Conservation (phyloP, 2,329 filamentous ascomycete genomes). For the Hypoxylon sp. region DNA sequence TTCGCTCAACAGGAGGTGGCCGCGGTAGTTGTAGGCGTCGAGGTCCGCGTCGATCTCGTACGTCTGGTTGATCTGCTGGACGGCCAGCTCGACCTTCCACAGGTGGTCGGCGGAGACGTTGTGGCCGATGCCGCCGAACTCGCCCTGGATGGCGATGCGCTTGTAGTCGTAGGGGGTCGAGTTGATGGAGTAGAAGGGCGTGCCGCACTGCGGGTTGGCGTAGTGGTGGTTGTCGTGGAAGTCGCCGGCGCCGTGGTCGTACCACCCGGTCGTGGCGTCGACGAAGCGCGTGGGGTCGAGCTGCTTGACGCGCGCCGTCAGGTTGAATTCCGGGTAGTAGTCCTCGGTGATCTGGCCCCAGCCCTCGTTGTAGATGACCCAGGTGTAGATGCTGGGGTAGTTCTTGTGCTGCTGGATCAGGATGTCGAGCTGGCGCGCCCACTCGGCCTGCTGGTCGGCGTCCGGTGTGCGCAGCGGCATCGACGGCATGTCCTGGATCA, state of each 20-base stretch:
- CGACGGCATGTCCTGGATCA: conserved; percentile 80
- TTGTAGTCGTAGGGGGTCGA: conserved; percentile 67
- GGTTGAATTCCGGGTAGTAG: conserved; percentile 65
- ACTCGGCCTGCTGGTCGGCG: conserved; percentile 62
- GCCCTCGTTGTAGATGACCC: conserved; percentile 79
- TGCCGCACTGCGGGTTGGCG: conserved; percentile 76
- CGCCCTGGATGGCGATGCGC: conserved; percentile 76
- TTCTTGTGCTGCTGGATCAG: conserved; percentile 72
- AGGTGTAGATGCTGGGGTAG: conserved; percentile 73
- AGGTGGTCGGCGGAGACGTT: conserved; percentile 72
- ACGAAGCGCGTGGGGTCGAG: conserved; percentile 74
- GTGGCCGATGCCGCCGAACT: conserved; percentile 77
- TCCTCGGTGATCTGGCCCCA: conserved; percentile 72
- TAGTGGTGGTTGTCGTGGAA: conserved; percentile 79
- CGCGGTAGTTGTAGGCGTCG: conserved; percentile 74
- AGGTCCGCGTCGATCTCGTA: conserved; percentile 73
- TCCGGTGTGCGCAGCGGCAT: conserved; percentile 56
- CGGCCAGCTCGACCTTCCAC: conserved; percentile 71
- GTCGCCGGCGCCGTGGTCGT: conserved; percentile 75
- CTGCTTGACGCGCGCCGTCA: conserved; percentile 65
- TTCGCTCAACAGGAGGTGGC: conserved; percentile 69
- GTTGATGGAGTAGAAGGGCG: conserved; percentile 71
- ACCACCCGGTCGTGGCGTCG: conserved; percentile 73
- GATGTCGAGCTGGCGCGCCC: conserved; percentile 67
- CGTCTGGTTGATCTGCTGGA: conserved; percentile 72